These are phyloP conservation scores for Pleurotus platypus DNA, from an alignment of 768 basidiomycete species.

Conservation along the genomic window DNA sequence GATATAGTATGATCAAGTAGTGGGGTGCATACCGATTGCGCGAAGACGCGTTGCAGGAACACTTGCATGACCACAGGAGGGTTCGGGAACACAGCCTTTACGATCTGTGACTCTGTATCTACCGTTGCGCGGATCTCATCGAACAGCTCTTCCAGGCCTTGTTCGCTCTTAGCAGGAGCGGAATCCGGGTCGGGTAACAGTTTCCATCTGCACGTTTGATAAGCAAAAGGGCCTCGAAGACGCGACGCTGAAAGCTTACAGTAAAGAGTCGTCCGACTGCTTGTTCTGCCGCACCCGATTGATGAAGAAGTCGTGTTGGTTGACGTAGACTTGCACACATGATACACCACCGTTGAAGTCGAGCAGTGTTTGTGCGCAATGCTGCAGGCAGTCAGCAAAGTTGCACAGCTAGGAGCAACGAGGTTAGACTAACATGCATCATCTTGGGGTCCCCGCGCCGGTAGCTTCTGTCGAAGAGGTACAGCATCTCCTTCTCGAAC, in stretches of 20 bases:
- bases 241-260: conserved; percentile 36
- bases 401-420: background rate
- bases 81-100: conserved; percentile 97
- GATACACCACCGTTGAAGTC: conserved; percentile 98
- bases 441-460: conserved; percentile 97
- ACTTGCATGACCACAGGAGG: conserved; percentile 97
- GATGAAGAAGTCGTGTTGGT: conserved; percentile 99
- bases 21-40: conserved; percentile 76
- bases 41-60: conserved; percentile 95
- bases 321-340: conserved; percentile 98
- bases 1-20: background rate
- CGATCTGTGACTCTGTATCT: conserved; percentile 94
- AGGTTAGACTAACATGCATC: conserved; percentile 81
- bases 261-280: conserved; percentile 47
- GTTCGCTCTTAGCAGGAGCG: conserved; percentile 72
- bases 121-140: conserved; percentile 87
- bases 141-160: conserved; percentile 77
- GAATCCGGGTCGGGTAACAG: conserved; percentile 76
- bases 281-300: conserved; percentile 75
- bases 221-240: background rate
- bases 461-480: conserved; percentile 93
- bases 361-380: conserved; percentile 92
- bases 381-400: conserved; percentile 44
- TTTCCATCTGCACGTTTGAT: conserved; percentile 62
- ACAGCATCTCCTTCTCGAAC: conserved; percentile 98